Evolutionary conservation across 83 land plant genomes (phyloP).

Genomic region (Picea engelmannii): DNA sequence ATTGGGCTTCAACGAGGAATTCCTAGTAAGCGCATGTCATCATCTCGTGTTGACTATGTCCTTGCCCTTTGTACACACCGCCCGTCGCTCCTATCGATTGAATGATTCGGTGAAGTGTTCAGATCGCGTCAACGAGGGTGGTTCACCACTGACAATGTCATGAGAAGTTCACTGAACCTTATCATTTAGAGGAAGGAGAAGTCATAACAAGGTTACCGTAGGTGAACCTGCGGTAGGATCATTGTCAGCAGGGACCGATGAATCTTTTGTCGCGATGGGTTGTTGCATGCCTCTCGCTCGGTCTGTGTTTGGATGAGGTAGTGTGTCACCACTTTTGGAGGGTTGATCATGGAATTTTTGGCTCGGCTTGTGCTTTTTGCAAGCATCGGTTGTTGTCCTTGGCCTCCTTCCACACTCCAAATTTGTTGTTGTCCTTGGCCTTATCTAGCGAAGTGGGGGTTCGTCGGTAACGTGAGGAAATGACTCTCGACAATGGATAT

Average conservation of each 20-base stretch:
- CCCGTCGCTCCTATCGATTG: slow-evolving; percentile 7
- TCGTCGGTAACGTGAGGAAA: too few species aligned
- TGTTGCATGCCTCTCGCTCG: too few species aligned
- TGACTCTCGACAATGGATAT: too few species aligned
- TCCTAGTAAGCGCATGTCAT: slow-evolving; percentile 33
- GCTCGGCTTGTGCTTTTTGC: too few species aligned
- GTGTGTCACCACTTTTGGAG: too few species aligned
- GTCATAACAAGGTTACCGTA: slow-evolving; percentile 20
- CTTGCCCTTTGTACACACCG: slow-evolving; percentile 26
- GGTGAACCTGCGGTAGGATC: slow-evolving; percentile 24
- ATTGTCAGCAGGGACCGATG: background rate
- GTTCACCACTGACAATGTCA: slow-evolving; percentile 15
- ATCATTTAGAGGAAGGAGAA: slow-evolving; percentile 32
- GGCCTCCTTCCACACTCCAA: too few species aligned
- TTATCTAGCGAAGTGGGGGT: too few species aligned
- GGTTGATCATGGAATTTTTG: too few species aligned
- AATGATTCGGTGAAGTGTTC: background rate
- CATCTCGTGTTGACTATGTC: slow-evolving; percentile 27
- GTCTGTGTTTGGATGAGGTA: too few species aligned
- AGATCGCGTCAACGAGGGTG: slow-evolving; percentile 8
- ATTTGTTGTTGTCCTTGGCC: too few species aligned
- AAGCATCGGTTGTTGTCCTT: too few species aligned
- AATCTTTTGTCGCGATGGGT: too few species aligned
- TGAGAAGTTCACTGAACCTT: slow-evolving; percentile 32
- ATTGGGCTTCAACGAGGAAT: slow-evolving; percentile 19